Conservation (phyloP, 2,329 filamentous ascomycete species). For the Escovopsis sp. region DNA sequence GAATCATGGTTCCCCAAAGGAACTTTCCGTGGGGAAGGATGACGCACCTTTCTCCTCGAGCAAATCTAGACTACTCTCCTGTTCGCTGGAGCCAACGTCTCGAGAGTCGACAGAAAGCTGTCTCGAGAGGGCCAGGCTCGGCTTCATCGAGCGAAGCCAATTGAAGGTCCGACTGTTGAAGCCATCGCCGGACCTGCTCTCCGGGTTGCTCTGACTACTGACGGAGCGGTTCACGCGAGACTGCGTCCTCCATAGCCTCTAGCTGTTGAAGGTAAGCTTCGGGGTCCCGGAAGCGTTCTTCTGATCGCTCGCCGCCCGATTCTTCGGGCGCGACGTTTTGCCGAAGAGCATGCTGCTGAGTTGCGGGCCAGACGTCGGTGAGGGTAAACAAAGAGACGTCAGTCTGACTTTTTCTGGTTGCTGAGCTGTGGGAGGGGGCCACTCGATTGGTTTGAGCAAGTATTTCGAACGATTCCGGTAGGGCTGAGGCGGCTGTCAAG, state of each 20-base stretch:
- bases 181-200: slow-evolving; percentile 1
- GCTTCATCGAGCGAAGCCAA: slow-evolving; percentile 7
- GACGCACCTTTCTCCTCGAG: background rate
- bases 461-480: no score
- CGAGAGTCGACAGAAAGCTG: background rate
- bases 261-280: slow-evolving; percentile 9
- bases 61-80: background rate
- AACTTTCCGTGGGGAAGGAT: background rate
- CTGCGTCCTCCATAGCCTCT: slow-evolving; percentile 14
- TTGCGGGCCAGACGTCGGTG: slow-evolving; percentile 3
- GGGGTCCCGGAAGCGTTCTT: slow-evolving; percentile 1
- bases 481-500: no score
- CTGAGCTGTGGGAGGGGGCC: background rate
- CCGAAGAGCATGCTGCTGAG: slow-evolving; percentile 11
- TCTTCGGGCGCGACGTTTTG: slow-evolving; percentile 7
- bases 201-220: slow-evolving; percentile 1
- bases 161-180: background rate
- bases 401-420: no score
- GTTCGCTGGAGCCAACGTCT: background rate
- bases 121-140: background rate
- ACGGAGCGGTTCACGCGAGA: slow-evolving; percentile 5
- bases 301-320: slow-evolving; percentile 3
- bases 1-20: no score
- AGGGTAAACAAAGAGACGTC: background rate
- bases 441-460: no score